Conservation (phyloP, 441 rosid species). For the Raphanus hybrid region DNA sequence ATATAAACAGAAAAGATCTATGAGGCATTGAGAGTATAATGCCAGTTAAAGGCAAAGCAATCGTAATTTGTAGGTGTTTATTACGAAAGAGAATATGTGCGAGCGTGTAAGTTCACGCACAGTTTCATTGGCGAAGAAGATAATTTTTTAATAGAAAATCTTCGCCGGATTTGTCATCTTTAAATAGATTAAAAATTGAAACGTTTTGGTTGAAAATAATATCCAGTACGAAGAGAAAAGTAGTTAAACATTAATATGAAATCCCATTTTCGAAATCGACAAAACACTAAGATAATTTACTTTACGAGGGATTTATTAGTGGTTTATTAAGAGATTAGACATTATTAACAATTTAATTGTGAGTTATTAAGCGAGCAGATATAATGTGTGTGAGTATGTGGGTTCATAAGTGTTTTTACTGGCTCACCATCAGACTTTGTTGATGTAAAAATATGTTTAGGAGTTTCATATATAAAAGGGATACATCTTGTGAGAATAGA, state of each 20-base stretch:
- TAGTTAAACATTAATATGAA: not conserved
- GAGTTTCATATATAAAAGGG: not conserved
- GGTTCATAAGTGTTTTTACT: not conserved
- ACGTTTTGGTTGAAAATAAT: not conserved
- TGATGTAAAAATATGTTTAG: not conserved
- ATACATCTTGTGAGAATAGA: constrained; percentile 2
- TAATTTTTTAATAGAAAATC: not conserved
- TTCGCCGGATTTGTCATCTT: not conserved
- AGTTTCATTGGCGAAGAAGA: not conserved
- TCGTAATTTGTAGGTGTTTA: not conserved
- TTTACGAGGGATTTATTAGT: not conserved
- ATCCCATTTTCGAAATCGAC: not conserved
- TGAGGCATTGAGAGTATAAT: not conserved
- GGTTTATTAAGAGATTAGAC: not conserved
- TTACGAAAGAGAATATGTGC: not conserved
- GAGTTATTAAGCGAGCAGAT: not conserved
- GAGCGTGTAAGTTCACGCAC: not conserved
- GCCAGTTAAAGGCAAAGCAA: not conserved
- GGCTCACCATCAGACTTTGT: not conserved
- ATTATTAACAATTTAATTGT: not conserved
- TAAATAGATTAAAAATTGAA: not conserved
- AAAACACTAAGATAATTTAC: not conserved
- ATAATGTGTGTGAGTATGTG: not conserved
- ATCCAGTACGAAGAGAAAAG: not conserved
- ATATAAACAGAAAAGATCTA: constrained; percentile 7